Evolutionary conservation across 495 filamentous ascomycete genomes (phyloP).

Genomic region (Hypoxylon rickii): DNA sequence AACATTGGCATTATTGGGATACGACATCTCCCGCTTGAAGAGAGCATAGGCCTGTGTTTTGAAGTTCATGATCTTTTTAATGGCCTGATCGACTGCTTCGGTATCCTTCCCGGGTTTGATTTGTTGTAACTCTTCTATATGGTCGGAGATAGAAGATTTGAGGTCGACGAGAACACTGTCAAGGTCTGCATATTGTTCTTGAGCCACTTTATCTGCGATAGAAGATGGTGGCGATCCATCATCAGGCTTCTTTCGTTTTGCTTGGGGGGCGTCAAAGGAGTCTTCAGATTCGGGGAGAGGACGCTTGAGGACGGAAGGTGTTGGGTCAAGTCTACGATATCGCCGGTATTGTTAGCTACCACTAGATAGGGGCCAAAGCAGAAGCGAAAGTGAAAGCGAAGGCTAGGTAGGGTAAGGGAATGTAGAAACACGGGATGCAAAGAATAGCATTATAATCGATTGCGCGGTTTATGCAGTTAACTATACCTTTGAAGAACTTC

Average conservation of each 20-base stretch:
- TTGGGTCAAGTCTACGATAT: conserved; percentile 52
- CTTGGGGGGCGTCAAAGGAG: conserved; percentile 45
- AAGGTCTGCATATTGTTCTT: conserved; percentile 48
- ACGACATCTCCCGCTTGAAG: conserved; percentile 46
- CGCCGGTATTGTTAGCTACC: too few species aligned
- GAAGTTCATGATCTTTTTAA: conserved; percentile 46
- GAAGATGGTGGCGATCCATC: conserved; percentile 39
- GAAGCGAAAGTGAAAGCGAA: too few species aligned
- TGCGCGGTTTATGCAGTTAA: too few species aligned
- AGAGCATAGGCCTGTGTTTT: conserved; percentile 48
- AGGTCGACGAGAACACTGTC: conserved; percentile 54
- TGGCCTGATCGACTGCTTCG: conserved; percentile 35
- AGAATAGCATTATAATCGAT: too few species aligned
- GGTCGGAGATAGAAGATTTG: conserved; percentile 42
- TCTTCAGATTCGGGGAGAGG: conserved; percentile 43
- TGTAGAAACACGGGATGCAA: too few species aligned
- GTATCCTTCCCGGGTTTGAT: conserved; percentile 23
- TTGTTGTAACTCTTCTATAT: conserved; percentile 46
- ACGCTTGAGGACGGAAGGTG: conserved; percentile 50
- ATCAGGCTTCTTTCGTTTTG: conserved; percentile 52
- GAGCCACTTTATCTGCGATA: conserved; percentile 51
- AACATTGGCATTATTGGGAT: conserved; percentile 35
- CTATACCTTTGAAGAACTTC: conserved; percentile 46
- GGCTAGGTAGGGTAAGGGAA: too few species aligned
- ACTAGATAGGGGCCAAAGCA: too few species aligned